Conservation (phyloP, 257 asterid species). For the Lavandula angustifolia region DNA sequence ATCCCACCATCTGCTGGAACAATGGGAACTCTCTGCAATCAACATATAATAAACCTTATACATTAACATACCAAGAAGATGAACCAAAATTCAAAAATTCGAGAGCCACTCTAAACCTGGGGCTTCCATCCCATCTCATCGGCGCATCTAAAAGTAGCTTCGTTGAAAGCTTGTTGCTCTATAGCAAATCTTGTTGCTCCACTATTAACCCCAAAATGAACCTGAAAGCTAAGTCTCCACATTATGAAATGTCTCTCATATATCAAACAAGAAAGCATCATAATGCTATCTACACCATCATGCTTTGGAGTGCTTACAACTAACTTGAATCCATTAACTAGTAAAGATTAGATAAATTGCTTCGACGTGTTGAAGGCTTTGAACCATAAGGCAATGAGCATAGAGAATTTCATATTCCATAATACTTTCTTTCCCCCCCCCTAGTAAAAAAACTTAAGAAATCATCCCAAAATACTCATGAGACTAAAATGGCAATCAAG, state of each 20-base stretch:
- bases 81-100: conserved; percentile 15
- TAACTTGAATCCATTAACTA: not conserved
- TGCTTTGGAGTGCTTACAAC: not conserved
- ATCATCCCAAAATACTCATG: not conserved
- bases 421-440: not conserved
- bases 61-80: not conserved
- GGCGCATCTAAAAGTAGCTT: conserved; percentile 97
- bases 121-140: conserved; percentile 99
- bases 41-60: not conserved
- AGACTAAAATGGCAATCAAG: not conserved
- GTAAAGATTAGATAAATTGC: not conserved
- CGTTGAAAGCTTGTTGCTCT: conserved; percentile 89
- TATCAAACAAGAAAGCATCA: not conserved
- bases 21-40: conserved; percentile 66
- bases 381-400: not conserved
- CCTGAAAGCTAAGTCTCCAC: conserved; percentile 44
- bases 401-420: not conserved
- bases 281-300: not conserved
- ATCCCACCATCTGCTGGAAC: conserved; percentile 60
- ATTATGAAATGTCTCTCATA: conserved; percentile 26
- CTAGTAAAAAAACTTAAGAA: no score
- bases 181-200: conserved; percentile 93
- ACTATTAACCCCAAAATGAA: conserved; percentile 96
- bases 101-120: conserved; percentile 50
- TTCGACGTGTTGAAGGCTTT: not conserved